phyloP scores from a whole-genome alignment of 2,329 filamentous ascomycete species.

The Diaporthe eres region DNA sequence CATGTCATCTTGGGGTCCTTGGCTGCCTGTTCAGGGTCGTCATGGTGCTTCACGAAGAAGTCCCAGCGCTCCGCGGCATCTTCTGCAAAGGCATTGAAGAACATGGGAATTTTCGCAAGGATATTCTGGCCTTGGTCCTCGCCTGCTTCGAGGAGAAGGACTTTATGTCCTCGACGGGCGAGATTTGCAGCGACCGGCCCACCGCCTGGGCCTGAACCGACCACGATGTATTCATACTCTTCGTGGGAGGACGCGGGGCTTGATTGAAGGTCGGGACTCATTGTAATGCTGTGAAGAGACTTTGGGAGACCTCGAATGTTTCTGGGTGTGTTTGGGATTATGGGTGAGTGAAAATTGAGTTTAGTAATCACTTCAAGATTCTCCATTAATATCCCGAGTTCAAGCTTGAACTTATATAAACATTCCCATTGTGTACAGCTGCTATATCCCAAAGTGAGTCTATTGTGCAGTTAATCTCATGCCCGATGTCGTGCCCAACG shows the following conservation, averaged over 20 bases:
- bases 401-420: background rate
- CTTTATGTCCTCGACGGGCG: slow-evolving; percentile 65
- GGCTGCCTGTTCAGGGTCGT: slow-evolving; percentile 61
- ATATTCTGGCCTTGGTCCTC: slow-evolving; percentile 62
- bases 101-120: slow-evolving; percentile 62
- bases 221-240: slow-evolving; percentile 65
- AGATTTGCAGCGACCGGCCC: slow-evolving; percentile 66
- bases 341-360: background rate
- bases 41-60: slow-evolving; percentile 70
- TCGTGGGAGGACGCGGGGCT: background rate
- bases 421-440: too few relatives aligned
- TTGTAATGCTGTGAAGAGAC: background rate
- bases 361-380: background rate
- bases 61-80: slow-evolving; percentile 66
- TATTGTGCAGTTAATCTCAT: background rate
- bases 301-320: background rate
- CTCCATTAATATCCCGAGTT: background rate
- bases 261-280: background rate
- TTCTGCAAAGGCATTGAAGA: slow-evolving; percentile 61
- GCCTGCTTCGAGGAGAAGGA: slow-evolving; percentile 68
- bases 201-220: slow-evolving; percentile 67
- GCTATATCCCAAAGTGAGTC: background rate
- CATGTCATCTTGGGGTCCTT: slow-evolving; percentile 67
- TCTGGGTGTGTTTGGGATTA: background rate
- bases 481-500: background rate